Evolutionary conservation across 169 alveolate species (phyloP), one percentile per base, ranked within the genome.

Genomic region (Plasmodium berghei): DNA sequence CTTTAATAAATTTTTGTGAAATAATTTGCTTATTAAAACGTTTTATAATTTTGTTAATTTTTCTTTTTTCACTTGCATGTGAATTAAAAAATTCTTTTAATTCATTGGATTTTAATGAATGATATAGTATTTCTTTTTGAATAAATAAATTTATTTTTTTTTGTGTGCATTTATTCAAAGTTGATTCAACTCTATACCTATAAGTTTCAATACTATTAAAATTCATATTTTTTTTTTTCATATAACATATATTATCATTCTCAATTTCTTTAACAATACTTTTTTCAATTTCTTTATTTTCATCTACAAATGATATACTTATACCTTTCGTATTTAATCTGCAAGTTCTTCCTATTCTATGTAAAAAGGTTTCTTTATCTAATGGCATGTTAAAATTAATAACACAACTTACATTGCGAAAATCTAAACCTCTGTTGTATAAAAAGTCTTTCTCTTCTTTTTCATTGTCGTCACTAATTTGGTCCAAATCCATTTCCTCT

Each of bases 281-380:
- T 24, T 73, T 40, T 52, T 92, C 92, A 20, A 16, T 89, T 18
- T 72, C 59, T 74, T 91, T 93, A 8, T 89, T 67, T 5, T 93
- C 93, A 70, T 95, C 93, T 75, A 94, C 74, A 86, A 94, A 92
- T 55, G 94, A 85, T 61, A 94, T 73, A 34, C 93, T 92, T 54
- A 93, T 96, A 9, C 99, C 99, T 61, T 93, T 90, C 16, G 92
- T 95, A 10, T 98, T 99, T 0, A 99, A 99, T 70, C 99, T 94
- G 16, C 99, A 99, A n/a, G 99, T 97, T 83, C 99, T 96, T 9
- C 99, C 99, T 24, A 98, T 96, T 87, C 99, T 96, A 94, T 99
- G 99, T 52, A 99, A 96, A 92, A 98, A 99, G 72, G 95, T 96
- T 49, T 97, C 96, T 20, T 96, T 93, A 18, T 97, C 94, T 88